phyloP scores from a whole-genome alignment of 345 rosid genomes.

The Pistacia atlantica region DNA sequence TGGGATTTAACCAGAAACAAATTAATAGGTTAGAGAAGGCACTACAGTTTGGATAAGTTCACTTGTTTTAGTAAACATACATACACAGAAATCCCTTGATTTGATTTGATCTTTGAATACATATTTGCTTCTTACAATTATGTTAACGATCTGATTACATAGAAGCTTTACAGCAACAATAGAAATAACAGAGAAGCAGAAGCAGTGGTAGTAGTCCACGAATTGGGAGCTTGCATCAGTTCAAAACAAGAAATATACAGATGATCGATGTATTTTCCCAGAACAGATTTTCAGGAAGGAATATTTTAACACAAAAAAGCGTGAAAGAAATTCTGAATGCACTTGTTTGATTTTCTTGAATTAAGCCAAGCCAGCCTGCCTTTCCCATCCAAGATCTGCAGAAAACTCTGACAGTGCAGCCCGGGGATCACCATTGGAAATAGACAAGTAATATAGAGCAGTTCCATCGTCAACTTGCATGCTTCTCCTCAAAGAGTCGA shows the following conservation, averaged over 20 bases:
- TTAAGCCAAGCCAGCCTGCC: slow-evolving; percentile 46
- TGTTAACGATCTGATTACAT: background rate
- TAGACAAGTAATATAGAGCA: slow-evolving; percentile 74
- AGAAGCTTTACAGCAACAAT: background rate
- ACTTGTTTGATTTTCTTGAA: background rate
- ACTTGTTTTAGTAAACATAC: background rate
- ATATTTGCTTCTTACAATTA: background rate
- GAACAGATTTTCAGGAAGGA: no score
- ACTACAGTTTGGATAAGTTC: background rate
- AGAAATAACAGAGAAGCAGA: no score
- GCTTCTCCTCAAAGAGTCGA: slow-evolving; percentile 79
- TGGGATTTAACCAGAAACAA: no score
- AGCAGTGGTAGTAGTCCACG: no score
- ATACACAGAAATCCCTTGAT: background rate
- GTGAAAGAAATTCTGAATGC: no score
- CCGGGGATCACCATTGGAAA: slow-evolving; percentile 76
- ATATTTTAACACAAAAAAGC: no score
- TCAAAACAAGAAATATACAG: no score
- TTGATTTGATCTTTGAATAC: background rate
- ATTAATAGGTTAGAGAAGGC: no score
- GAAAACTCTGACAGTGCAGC: slow-evolving; percentile 75
- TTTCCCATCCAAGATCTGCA: slow-evolving; percentile 78
- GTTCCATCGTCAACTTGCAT: slow-evolving; percentile 93
- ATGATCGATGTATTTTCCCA: no score
- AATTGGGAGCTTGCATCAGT: no score